phyloP scores from a whole-genome alignment of 371 early-diverging fungal species.

The Batrachochytrium dendrobatidis region DNA sequence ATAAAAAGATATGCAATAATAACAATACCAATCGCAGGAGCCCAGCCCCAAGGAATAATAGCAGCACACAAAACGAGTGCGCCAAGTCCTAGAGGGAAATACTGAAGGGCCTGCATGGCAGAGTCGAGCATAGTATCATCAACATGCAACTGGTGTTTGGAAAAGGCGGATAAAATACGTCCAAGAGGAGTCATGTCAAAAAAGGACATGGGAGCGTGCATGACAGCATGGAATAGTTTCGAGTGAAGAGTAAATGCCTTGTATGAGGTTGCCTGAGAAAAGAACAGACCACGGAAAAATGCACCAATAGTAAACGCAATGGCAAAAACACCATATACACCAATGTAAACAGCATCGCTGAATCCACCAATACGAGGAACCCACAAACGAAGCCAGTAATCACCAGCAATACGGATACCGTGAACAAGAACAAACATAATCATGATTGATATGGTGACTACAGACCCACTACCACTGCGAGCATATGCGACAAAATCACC shows the following conservation, averaged over 20 bases:
- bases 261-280: constrained; percentile 24
- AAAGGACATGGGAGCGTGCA: constrained; percentile 80
- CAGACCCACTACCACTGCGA: constrained; percentile 8
- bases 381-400: constrained; percentile 50
- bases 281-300: constrained; percentile 32
- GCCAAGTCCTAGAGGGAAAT: constrained; percentile 32
- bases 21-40: constrained; percentile 17
- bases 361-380: constrained; percentile 36
- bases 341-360: constrained; percentile 37
- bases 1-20: constrained; percentile 19
- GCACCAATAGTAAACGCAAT: constrained; percentile 34
- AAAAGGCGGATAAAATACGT: constrained; percentile 41
- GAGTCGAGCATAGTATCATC: constrained; percentile 46
- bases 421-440: constrained; percentile 41
- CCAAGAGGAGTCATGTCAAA: constrained; percentile 87
- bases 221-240: constrained; percentile 33
- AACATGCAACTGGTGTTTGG: constrained; percentile 41
- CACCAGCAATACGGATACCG: constrained; percentile 36
- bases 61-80: constrained; percentile 34
- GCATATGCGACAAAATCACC: constrained; percentile 25
- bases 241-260: constrained; percentile 42
- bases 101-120: constrained; percentile 31
- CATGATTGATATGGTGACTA: constrained; percentile 24
- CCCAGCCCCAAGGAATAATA: constrained; percentile 39
- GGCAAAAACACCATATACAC: constrained; percentile 44